These are phyloP conservation scores for Handroanthus guayacan DNA, from an alignment of 257 asterid species.

Conservation along the genomic window DNA sequence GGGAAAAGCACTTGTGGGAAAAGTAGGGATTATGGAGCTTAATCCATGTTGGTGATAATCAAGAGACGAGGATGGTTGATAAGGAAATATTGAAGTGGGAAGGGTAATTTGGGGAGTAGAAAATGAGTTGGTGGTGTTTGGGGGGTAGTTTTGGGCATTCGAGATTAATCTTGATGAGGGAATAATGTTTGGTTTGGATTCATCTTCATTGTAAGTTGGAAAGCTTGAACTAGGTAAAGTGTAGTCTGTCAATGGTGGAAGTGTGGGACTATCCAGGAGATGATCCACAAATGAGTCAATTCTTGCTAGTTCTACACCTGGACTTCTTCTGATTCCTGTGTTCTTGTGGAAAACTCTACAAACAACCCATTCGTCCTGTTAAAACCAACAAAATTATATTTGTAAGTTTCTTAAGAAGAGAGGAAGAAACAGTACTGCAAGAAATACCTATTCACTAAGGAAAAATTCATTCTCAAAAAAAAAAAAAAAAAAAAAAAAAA, in stretches of 20 bases:
- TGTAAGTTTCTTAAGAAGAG: too few relatives aligned
- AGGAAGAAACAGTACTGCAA: background rate
- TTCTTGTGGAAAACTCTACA: conserved; percentile 71
- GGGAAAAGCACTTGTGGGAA: conserved; percentile 4
- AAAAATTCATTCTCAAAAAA: too few relatives aligned
- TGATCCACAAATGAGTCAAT: conserved; percentile 59
- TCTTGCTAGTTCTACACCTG: conserved; percentile 48
- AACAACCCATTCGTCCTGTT: conserved; percentile 86
- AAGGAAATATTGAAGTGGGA: conserved; percentile 25
- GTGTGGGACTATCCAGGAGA: conserved; percentile 53
- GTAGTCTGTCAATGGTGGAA: conserved; percentile 61
- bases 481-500: too few relatives aligned
- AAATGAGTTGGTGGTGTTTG: conserved; percentile 22
- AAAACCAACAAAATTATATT: background rate
- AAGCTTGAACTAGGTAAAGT: conserved; percentile 38
- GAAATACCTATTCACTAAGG: background rate
- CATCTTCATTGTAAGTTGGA: conserved; percentile 33
- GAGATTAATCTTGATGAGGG: conserved; percentile 35
- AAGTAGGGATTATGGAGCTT: conserved; percentile 29
- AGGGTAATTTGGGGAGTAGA: conserved; percentile 41
- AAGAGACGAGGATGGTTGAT: conserved; percentile 34
- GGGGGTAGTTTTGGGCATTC: conserved; percentile 30
- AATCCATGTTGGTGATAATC: conserved; percentile 20
- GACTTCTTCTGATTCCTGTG: conserved; percentile 45
- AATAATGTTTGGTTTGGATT: conserved; percentile 14